Base-by-base conservation (phyloP, 352 stramenopile species). In the Pythium folliculosum region DNA sequence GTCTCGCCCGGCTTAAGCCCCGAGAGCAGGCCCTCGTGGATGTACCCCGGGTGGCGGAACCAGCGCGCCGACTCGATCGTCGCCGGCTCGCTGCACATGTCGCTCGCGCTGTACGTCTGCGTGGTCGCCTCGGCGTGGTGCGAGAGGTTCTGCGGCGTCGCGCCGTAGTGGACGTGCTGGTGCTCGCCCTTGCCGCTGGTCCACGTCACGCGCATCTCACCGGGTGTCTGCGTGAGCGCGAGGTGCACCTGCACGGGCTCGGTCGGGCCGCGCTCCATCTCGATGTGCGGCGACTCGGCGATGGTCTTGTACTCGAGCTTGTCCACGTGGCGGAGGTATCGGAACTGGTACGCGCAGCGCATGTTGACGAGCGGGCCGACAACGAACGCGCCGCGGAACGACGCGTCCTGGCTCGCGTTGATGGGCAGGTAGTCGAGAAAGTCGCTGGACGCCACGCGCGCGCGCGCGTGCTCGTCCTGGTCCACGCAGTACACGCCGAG, bases 311-410 rank as follows among this genome's bases (percentile, higher is more conserved):
- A 81, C 43, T 49, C 54, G 45, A 65, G 47, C 56, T 76, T 77
- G 45, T 54, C 60, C 1, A 76, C 12, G 16, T 64, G 27, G 19
- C 68, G 71, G 3, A 77, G 8, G 65, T 76, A 81, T 3, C 47
- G 73, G 45, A 85, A 81, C 62, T 82, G 75, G 44, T 78, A 82
- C 55, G 75, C 55, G 63, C 77, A 82, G 25, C 77, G 75, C 75
- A 80, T 79, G 64, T 85, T 85, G 48, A 82, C 63, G 37, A 85
- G 70, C 49, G 77, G 77, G 0, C 77, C 77, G 60, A 85, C 66
- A 5, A 63, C 69, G 37, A 82, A 53, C 8, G 47, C 65, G 56
- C 37, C 66, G 35, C 43, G 23, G 44, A 40, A 61, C 19, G 54
- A 45, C 14, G 52, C 59, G 8, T 23, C 37, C 3, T 55, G 54